phyloP scores from a whole-genome alignment of 345 rosid species.

The Reutealis trisperma region DNA sequence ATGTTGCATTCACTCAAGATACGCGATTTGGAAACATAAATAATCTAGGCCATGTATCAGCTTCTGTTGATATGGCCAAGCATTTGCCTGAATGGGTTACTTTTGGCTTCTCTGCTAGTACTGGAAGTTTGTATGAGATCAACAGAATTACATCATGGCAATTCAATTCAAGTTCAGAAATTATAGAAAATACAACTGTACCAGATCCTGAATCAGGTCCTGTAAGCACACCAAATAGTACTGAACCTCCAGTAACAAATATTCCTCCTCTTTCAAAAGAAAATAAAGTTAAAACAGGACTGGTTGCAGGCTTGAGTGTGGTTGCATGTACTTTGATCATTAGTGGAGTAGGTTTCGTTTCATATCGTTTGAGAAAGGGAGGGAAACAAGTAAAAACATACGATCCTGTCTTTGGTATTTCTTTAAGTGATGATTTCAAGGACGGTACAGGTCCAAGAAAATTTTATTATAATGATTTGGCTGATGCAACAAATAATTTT shows the following conservation, averaged over 20 bases:
- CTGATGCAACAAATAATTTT: slow-evolving; percentile 31
- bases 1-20: slow-evolving; percentile 11
- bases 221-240: background rate
- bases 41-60: background rate
- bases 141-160: slow-evolving; percentile 24
- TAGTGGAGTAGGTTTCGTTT: background rate
- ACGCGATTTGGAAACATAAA: background rate
- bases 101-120: slow-evolving; percentile 30
- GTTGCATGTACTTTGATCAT: background rate
- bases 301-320: background rate
- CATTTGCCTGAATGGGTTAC: slow-evolving; percentile 28
- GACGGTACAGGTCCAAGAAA: slow-evolving; percentile 30
- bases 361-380: background rate
- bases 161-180: slow-evolving; percentile 14
- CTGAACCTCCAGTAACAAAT: background rate
- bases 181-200: background rate
- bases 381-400: background rate
- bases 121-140: background rate
- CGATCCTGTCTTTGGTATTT: background rate
- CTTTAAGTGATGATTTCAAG: slow-evolving; percentile 19
- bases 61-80: background rate
- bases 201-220: background rate
- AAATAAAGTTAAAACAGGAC: background rate
- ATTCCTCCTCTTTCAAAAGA: background rate
- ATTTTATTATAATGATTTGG: slow-evolving; percentile 27